These are phyloP conservation scores for Mycogone perniciosa DNA, from an alignment of 2,329 filamentous ascomycete species.

Conservation along the genomic window DNA sequence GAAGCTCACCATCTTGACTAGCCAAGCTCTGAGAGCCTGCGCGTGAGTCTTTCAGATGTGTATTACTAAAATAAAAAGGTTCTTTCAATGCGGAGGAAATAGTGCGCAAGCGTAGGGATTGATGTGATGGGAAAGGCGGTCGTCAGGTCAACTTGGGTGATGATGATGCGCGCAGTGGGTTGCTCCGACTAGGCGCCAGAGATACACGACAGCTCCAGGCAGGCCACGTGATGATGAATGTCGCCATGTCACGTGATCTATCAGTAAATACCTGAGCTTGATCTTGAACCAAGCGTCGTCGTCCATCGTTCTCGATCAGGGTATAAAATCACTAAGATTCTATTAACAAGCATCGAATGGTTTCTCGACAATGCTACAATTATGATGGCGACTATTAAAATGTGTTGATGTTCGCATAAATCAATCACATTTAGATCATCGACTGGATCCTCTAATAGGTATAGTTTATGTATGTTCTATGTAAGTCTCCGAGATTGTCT, in stretches of 20 bases:
- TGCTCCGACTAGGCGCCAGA: conserved; percentile 36
- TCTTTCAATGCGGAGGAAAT: background rate
- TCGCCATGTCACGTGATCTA: conserved; percentile 4
- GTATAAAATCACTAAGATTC: too few species aligned
- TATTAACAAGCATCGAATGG: too few species aligned
- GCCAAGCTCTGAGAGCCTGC: conserved; percentile 24
- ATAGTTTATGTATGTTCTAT: too few species aligned
- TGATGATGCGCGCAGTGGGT: conserved; percentile 19
- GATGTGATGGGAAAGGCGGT: conserved; percentile 6
- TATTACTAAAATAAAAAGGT: background rate
- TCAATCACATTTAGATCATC: too few species aligned
- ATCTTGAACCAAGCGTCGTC: too few species aligned
- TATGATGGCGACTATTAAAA: too few species aligned
- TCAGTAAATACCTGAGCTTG: background rate
- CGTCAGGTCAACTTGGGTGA: conserved; percentile 9
- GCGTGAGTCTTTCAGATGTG: conserved; percentile 2
- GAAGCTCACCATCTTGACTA: conserved; percentile 31
- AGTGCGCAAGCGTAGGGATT: conserved; percentile 8
- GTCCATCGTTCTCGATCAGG: too few species aligned
- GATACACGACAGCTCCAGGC: conserved; percentile 37
- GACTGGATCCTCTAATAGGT: too few species aligned
- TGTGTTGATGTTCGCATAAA: too few species aligned
- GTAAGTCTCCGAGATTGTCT: too few species aligned
- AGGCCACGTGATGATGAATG: conserved; percentile 24
- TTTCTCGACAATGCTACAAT: too few species aligned